Evolutionary conservation across 441 rosid species (phyloP).

Genomic region (Erodium trifolium): DNA sequence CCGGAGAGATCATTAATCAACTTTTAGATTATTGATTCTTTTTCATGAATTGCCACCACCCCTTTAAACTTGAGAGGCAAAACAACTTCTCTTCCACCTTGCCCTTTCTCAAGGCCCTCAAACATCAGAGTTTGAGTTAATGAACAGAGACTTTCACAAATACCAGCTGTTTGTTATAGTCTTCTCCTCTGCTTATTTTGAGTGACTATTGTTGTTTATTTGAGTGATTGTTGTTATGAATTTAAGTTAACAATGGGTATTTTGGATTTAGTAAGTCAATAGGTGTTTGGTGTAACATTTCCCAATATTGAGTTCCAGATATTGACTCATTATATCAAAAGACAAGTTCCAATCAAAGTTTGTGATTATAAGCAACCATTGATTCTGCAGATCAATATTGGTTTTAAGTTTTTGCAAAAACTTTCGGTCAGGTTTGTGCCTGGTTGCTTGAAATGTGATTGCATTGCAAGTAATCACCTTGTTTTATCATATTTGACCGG

Average conservation of each 20-base stretch:
- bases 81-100: background rate
- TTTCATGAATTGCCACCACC: background rate
- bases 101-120: background rate
- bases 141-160: background rate
- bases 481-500: background rate
- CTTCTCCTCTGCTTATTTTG: background rate
- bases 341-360: background rate
- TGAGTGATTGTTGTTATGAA: background rate
- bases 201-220: background rate
- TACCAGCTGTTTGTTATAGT: background rate
- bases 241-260: background rate
- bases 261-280: background rate
- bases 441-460: background rate
- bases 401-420: background rate
- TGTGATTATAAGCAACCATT: background rate
- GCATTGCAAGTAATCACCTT: background rate
- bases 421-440: background rate
- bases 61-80: background rate
- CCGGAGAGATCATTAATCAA: background rate
- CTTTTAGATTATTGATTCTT: background rate
- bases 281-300: background rate
- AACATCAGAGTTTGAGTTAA: background rate
- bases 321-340: background rate
- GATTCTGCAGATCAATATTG: background rate
- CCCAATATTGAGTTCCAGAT: background rate